Conservation (phyloP, 139 green algal species). For the Micromonas pusilla region DNA sequence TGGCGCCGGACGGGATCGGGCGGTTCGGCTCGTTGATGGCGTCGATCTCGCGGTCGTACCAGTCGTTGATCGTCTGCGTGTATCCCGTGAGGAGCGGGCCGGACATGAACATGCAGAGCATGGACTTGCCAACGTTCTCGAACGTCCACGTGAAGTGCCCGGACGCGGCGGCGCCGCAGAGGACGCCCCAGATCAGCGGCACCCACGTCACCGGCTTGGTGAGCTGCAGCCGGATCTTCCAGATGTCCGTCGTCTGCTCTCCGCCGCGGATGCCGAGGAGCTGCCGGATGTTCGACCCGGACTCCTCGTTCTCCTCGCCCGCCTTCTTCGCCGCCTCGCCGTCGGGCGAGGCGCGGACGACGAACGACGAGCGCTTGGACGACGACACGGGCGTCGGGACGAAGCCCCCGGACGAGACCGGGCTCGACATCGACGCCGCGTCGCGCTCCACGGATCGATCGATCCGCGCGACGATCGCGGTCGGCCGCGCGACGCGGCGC, state of each 20-base stretch:
- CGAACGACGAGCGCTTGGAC: too few species aligned
- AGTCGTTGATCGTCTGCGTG: constrained; percentile 97
- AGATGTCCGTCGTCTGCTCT: constrained; percentile 46
- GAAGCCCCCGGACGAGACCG: too few species aligned
- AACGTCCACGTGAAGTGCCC: constrained; percentile 44
- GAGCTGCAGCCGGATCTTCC: constrained; percentile 95
- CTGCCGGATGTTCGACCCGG: not conserved
- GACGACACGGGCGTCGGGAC: too few species aligned
- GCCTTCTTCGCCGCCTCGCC: too few species aligned
- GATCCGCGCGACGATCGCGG: too few species aligned
- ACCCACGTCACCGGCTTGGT: constrained; percentile 99
- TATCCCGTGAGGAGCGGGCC: constrained; percentile 95
- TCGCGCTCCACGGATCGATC: too few species aligned
- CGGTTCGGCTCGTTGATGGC: constrained; percentile 99
- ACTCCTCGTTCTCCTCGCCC: not conserved
- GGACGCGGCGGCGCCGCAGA: constrained; percentile 88
- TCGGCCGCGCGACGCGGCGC: too few species aligned
- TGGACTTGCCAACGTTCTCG: constrained; percentile 45
- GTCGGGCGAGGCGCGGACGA: not conserved
- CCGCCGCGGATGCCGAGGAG: not conserved
- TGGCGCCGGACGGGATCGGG: constrained; percentile 86
- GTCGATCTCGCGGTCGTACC: constrained; percentile 95
- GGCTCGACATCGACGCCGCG: too few species aligned
- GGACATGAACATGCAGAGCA: constrained; percentile 88
- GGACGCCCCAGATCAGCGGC: constrained; percentile 95